A percentile compares a stretch with the other conserved stretches of the same genome.
Evolutionary conservation across 768 basidiomycete species (phyloP).

Genomic region (Hygrocybe coccinea): DNA sequence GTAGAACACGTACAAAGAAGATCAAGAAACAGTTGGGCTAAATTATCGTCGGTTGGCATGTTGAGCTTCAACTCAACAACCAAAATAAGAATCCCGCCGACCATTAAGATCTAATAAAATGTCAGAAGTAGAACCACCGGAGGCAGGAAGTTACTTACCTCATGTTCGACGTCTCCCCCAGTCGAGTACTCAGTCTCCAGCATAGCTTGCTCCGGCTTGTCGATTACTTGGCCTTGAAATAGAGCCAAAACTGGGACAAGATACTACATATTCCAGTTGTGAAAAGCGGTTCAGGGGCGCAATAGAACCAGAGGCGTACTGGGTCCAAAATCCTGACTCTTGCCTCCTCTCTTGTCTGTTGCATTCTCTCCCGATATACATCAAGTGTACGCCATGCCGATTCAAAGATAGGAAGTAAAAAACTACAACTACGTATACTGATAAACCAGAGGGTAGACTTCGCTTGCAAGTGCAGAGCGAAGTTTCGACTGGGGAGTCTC

Average conservation of each 20-base stretch:
- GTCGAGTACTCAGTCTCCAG: conserved; percentile 8
- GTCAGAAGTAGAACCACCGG: background rate
- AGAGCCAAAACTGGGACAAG: conserved; percentile 14
- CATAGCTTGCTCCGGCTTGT: conserved; percentile 14
- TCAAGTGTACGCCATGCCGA: conserved; percentile 12
- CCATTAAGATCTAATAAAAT: conserved; percentile 8
- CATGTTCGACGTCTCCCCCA: conserved; percentile 12
- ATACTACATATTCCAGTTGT: conserved; percentile 1
- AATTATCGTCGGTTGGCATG: background rate
- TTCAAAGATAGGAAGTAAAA: background rate
- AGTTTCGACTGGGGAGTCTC: too few species aligned
- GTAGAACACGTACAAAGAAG: conserved; percentile 11
- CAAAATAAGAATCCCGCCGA: conserved; percentile 14
- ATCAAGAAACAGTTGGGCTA: conserved; percentile 14
- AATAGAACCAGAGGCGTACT: conserved; percentile 6
- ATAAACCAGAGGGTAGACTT: too few species aligned
- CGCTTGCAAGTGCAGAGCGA: too few species aligned
- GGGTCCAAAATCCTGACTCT: conserved; percentile 9
- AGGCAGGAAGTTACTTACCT: conserved; percentile 8
- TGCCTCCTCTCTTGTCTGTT: conserved; percentile 9
- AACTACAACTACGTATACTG: too few species aligned
- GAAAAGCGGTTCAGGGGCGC: background rate
- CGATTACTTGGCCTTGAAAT: conserved; percentile 14
- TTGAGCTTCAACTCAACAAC: conserved; percentile 24
- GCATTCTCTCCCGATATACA: conserved; percentile 10